phyloP scores from a whole-genome alignment of 768 basidiomycete species.

The Lentinus brumalis region DNA sequence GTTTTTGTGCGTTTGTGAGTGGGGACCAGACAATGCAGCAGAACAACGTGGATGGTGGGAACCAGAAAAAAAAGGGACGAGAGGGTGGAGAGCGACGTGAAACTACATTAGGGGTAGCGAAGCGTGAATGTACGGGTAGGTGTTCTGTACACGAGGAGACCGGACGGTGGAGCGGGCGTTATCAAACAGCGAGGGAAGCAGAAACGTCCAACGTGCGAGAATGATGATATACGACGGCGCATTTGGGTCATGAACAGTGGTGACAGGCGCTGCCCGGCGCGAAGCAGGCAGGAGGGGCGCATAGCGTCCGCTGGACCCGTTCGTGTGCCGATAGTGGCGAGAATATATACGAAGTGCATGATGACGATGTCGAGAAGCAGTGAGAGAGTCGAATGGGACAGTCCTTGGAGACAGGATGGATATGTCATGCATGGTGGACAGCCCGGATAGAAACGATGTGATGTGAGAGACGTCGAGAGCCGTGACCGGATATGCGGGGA shows the following conservation, averaged over 20 bases:
- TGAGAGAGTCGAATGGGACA: constrained; percentile 35
- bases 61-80: constrained; percentile 32
- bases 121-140: constrained; percentile 39
- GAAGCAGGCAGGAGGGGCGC: constrained; percentile 2
- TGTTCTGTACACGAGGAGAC: constrained; percentile 39
- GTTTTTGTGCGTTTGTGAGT: constrained; percentile 54
- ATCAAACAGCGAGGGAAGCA: constrained; percentile 20
- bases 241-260: constrained; percentile 7
- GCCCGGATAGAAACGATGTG: constrained; percentile 27
- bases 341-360: constrained; percentile 39
- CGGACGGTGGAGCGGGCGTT: constrained; percentile 18
- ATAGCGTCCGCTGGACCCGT: constrained; percentile 7
- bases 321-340: constrained; percentile 24
- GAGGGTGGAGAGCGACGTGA: constrained; percentile 29
- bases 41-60: constrained; percentile 34
- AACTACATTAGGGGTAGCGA: constrained; percentile 37
- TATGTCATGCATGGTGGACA: constrained; percentile 49
- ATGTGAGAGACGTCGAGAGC: constrained; percentile 26
- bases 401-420: constrained; percentile 62
- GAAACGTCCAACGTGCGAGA: constrained; percentile 25
- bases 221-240: constrained; percentile 20
- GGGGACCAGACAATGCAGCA: constrained; percentile 36
- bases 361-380: constrained; percentile 25
- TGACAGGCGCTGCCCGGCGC: constrained; percentile 7
- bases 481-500: constrained; percentile 31